Base-by-base conservation (phyloP, 176 grass and related monocot genomes). In the Areca catechu region DNA sequence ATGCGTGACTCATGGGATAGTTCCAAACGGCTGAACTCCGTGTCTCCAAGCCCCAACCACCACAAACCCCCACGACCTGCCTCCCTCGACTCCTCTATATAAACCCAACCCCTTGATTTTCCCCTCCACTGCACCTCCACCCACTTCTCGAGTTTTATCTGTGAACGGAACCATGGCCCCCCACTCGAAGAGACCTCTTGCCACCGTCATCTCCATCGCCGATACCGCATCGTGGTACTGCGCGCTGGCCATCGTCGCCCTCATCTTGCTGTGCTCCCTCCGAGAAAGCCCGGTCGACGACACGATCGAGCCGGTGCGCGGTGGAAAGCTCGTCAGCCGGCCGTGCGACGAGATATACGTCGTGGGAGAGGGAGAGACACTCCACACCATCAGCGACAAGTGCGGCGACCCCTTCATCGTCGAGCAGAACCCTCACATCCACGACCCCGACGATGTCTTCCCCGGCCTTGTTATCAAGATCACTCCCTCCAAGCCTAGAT, bases 361-460 rank as follows among this genome's bases (percentile, higher is more conserved):
- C 53, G 90, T 95, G 1, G 68, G 61, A 22, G 85, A 95, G 48
- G 82, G 78, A 43, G 85, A 95, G 57, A 89, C 89, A 58, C 82
- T 89, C 56, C 81, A 95, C 69, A 86, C 74, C 73, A 95, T 95
- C 75, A 95, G 85, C 72, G 89, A 88, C 68, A 75, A 67, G 77
- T 95, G 89, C 78, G 79, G 82, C 65, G 89, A 95, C 74, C 82
- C 89, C 20, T 77, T 83, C 78, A 95, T 95, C 57, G 72, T 89
- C 7, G 90, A 95, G 79, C 70, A 61, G n/a, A 95, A 95, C 58
- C 85, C 85, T 7, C 90, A 95, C 53, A 75, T 89, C 67, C 85
- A 95, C 53, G 90, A 89, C 68, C 79, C 85, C 70, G 90, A 89
- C 58, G 85, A 95, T 74, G 90, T 95, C 67, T 95, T 95, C 69